Percentiles rank a stretch among this genome's conserved stretches.
Conservation (phyloP, 768 basidiomycete species). For the Calocera viscosa region DNA sequence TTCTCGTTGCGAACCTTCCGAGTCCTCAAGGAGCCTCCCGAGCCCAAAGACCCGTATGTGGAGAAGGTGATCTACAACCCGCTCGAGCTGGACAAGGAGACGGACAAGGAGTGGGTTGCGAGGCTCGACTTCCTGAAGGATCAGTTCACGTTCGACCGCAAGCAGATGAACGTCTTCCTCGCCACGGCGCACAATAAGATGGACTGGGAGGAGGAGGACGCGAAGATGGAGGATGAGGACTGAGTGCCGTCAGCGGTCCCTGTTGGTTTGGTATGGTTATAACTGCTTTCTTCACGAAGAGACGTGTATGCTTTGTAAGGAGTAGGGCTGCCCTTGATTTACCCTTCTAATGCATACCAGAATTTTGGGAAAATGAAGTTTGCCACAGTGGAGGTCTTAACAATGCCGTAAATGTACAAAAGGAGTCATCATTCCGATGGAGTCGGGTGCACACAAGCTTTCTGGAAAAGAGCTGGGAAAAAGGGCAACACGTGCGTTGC, state of each 20-base stretch:
- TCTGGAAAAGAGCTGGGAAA: neutral
- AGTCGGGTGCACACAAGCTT: neutral
- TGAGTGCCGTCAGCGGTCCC: neutral
- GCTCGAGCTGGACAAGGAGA: slow-evolving; percentile 49
- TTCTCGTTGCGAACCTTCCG: slow-evolving; percentile 46
- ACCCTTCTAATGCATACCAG: slow-evolving; percentile 4
- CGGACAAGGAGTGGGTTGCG: slow-evolving; percentile 38
- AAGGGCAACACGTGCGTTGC: neutral
- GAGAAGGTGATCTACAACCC: slow-evolving; percentile 51
- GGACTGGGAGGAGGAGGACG: neutral
- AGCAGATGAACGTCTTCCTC: slow-evolving; percentile 56
- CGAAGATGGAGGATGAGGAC: slow-evolving; percentile 2
- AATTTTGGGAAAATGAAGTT: neutral
- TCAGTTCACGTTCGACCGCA: slow-evolving; percentile 54
- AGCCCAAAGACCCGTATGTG: slow-evolving; percentile 25
- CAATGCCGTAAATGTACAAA: neutral
- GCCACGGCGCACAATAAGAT: slow-evolving; percentile 37
- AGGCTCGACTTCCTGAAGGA: slow-evolving; percentile 48
- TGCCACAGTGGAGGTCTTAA: neutral
- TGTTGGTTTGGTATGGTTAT: neutral
- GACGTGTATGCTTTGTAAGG: neutral
- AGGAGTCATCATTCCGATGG: neutral
- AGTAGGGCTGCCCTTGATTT: neutral
- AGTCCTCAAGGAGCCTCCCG: slow-evolving; percentile 28
- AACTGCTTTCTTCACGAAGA: neutral